Percentiles rank a stretch among this genome's conserved stretches.
Evolutionary conservation across 805 yeast genomes (phyloP).

Genomic region (Blastobotrys robertii): DNA sequence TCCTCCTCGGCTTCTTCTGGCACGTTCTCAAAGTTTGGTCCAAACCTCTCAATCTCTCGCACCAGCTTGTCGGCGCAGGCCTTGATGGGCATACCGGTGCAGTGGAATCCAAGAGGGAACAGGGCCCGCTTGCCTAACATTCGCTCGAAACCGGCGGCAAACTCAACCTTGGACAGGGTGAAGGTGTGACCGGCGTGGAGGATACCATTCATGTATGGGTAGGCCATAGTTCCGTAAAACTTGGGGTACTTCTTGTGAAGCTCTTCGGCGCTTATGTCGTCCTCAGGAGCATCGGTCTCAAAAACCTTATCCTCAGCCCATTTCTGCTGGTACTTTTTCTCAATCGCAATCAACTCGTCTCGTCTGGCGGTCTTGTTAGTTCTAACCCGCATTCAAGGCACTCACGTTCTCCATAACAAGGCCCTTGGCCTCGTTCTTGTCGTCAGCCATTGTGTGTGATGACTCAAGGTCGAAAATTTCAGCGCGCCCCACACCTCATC

Average conservation of each 20-base stretch:
- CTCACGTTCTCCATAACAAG: slow-evolving; percentile 23
- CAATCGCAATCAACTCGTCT: slow-evolving; percentile 83
- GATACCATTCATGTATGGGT: slow-evolving; percentile 98
- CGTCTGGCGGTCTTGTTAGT: slow-evolving; percentile 63
- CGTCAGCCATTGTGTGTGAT: slow-evolving; percentile 1
- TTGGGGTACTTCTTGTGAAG: slow-evolving; percentile 76
- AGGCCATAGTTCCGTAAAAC: slow-evolving; percentile 89
- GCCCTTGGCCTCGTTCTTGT: slow-evolving; percentile 18
- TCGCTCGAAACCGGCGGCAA: slow-evolving; percentile 86
- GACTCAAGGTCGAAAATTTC: background rate
- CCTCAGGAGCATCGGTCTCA: slow-evolving; percentile 86
- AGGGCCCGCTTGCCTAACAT: slow-evolving; percentile 87
- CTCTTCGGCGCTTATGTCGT: slow-evolving; percentile 46
- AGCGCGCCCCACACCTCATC: slow-evolving; percentile 1
- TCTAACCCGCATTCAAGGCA: background rate
- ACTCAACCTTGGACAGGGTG: slow-evolving; percentile 90
- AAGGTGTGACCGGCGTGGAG: slow-evolving; percentile 96
- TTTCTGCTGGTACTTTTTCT: slow-evolving; percentile 71
- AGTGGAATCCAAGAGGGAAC: slow-evolving; percentile 96
- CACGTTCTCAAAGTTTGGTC: slow-evolving; percentile 51
- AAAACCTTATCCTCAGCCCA: slow-evolving; percentile 86
- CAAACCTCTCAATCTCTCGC: slow-evolving; percentile 88
- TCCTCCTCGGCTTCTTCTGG: slow-evolving; percentile 53
- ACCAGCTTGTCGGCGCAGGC: slow-evolving; percentile 92
- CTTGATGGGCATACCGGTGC: slow-evolving; percentile 97